These are phyloP conservation scores for Apiospora pterosperma DNA, from an alignment of 2,329 filamentous ascomycete species.

Conservation along the genomic window DNA sequence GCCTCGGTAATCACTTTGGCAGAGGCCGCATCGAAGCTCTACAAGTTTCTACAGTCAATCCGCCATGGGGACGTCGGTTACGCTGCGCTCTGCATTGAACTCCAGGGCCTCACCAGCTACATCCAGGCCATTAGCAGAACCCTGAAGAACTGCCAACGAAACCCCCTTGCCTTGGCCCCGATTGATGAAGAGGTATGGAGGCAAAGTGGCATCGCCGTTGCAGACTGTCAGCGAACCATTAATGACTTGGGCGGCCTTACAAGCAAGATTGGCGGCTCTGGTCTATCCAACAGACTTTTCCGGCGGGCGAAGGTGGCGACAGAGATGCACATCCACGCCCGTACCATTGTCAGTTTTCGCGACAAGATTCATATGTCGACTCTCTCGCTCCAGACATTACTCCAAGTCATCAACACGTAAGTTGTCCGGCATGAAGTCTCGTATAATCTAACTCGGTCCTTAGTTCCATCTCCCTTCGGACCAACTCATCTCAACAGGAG, in stretches of 20 bases:
- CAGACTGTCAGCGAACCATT: background rate
- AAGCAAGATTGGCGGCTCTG: background rate
- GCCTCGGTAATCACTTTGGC: background rate
- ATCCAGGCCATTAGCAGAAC: background rate
- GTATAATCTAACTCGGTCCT: background rate
- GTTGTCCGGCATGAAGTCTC: background rate
- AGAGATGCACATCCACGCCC: background rate
- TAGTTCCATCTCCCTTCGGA: background rate
- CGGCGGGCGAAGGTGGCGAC: background rate
- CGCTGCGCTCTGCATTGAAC: background rate
- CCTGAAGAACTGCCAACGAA: background rate
- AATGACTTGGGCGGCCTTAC: background rate
- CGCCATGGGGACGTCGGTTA: background rate
- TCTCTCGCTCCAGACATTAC: background rate
- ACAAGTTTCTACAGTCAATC: background rate
- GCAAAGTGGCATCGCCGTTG: background rate
- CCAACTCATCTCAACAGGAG: background rate
- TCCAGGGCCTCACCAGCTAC: background rate
- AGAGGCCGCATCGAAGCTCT: background rate
- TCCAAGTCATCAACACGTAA: background rate
- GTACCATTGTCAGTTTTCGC: background rate
- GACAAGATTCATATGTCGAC: background rate
- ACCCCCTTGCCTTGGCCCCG: background rate
- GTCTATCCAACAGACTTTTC: background rate
- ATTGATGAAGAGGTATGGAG: background rate